Base-by-base conservation (phyloP, 257 asterid species). In the Schizonepeta tenuifolia region DNA sequence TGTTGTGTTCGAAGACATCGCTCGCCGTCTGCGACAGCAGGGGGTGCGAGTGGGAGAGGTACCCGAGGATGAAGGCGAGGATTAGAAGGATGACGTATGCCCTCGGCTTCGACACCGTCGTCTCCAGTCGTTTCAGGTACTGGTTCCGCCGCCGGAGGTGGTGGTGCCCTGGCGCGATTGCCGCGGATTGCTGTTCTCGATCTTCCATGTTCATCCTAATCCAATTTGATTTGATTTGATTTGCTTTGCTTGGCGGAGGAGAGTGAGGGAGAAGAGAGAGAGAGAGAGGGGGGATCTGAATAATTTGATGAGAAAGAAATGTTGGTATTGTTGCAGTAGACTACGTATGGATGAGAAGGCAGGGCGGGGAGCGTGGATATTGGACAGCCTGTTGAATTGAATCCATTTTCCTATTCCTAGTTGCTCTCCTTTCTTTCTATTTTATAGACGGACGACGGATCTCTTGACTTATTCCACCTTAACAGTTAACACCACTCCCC, bases 1-100 rank as follows among this genome's bases (percentile, higher is more conserved):
- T 10, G 51, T 78, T 77, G 86, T 85, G 89, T 22, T 83, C 72
- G 74, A 0, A 15, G 3, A 75, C 47, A 13, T 83, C 83, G 17
- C 57, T 38, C 6, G 72, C 78, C 3, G 55, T 14, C 18, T 63
- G 57, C 1, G 76, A 55, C 4, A 74, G 17, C 12, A 10, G 50
- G 3, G 77, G 80, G 17, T 54, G 70, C 8, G 80, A 66, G 57
- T 78, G 85, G 43, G 71, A 75, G 47, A 77, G 51, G 58, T 81
- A 84, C 1, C 86, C 88, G 0, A 75, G 72, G 72, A 72, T 18
- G 78, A 69, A 84, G 38, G 79, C 22, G 0, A 68, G 28, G 69
- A 78, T 9, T 46, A 81, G 47, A 2, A 81, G 69, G 51, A 66
- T 18, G 31, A 60, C 2, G 24, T 63, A 76, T 3, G 72, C 54